These are phyloP conservation scores for Alnus rubra DNA, from an alignment of 306 rosid species.

Conservation along the genomic window DNA sequence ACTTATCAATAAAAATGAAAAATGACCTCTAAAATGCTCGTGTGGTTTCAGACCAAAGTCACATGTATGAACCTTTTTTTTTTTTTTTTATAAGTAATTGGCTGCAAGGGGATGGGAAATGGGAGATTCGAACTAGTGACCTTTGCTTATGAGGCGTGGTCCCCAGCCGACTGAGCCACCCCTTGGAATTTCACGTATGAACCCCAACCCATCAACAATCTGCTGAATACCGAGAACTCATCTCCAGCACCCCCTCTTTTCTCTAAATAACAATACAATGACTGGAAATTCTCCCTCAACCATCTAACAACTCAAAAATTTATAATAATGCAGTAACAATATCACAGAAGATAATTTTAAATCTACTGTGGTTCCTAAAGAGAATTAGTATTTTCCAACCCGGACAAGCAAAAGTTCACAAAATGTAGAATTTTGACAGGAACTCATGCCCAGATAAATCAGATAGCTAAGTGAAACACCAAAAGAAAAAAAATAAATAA, in stretches of 20 bases:
- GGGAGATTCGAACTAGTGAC: too few species aligned
- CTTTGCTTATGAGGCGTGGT: too few species aligned
- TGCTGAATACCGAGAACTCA: background rate
- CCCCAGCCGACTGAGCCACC: too few species aligned
- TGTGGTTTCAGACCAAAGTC: background rate
- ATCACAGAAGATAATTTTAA: background rate
- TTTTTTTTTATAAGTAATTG: too few species aligned
- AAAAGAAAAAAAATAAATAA: constrained; percentile 1
- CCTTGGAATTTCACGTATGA: background rate
- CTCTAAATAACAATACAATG: background rate
- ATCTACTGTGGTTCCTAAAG: background rate
- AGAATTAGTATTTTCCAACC: background rate
- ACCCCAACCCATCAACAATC: background rate
- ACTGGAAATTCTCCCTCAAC: background rate
- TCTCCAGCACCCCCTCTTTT: background rate
- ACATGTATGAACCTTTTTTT: too few species aligned
- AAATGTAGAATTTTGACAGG: background rate
- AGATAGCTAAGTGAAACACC: background rate
- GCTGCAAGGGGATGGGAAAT: too few species aligned
- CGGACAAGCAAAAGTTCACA: background rate
- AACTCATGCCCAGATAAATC: background rate
- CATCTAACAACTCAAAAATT: background rate
- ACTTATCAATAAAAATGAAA: too few species aligned
- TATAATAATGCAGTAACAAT: background rate
- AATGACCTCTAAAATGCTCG: too few species aligned